Percentiles rank a stretch among this genome's conserved stretches.
Evolutionary conservation across 768 basidiomycete genomes (phyloP).

Genomic region (Pleurotus pulmonarius): DNA sequence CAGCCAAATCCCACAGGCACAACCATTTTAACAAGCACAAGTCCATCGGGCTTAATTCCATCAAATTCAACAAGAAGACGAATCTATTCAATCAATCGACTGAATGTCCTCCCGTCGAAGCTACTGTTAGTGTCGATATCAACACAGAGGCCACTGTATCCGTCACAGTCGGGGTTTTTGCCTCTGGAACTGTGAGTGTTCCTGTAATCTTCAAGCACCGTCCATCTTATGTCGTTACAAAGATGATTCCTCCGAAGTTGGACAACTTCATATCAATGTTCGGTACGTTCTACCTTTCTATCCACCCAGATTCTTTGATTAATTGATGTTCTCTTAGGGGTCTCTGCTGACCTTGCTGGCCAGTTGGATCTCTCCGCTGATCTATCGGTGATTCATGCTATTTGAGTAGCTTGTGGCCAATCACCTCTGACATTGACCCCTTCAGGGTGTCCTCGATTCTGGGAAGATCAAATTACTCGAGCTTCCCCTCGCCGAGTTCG

Average conservation of each 20-base stretch:
- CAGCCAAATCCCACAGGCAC: too few relatives aligned
- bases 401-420: neutral
- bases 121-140: constrained; percentile 14
- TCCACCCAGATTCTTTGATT: neutral
- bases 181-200: constrained; percentile 19
- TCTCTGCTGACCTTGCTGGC: constrained; percentile 36
- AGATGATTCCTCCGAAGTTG: constrained; percentile 34
- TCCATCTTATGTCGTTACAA: constrained; percentile 3
- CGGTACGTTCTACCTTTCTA: constrained; percentile 19
- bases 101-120: constrained; percentile 16
- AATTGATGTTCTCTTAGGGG: constrained; percentile 16
- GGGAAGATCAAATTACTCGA: constrained; percentile 37
- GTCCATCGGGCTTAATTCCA: constrained; percentile 13
- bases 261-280: constrained; percentile 29
- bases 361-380: constrained; percentile 32
- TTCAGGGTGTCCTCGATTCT: constrained; percentile 35
- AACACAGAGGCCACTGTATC: constrained; percentile 22
- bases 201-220: constrained; percentile 7
- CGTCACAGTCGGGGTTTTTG: constrained; percentile 22
- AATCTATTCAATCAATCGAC: constrained; percentile 23
- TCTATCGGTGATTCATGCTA: constrained; percentile 24
- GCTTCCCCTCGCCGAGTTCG: constrained; percentile 42
- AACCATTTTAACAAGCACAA: too few relatives aligned
- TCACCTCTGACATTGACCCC: neutral
- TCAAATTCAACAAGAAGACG: constrained; percentile 27